phyloP scores from a whole-genome alignment of 768 basidiomycete genomes.

The Pisolithus sp. region DNA sequence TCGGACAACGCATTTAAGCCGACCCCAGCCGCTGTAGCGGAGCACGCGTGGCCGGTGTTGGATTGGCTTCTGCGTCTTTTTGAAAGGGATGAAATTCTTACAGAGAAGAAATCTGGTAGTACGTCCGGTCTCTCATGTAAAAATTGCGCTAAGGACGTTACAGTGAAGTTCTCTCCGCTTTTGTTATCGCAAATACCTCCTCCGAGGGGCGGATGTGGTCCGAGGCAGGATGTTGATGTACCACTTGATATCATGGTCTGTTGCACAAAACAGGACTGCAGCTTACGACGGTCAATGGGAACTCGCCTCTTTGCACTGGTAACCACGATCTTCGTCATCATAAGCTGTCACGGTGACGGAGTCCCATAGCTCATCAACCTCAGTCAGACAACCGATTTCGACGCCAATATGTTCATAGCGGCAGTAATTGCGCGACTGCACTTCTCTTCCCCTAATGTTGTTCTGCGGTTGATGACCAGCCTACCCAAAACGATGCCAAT shows the following conservation, averaged over 20 bases:
- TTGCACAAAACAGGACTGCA: slow-evolving; percentile 28
- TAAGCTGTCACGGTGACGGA: neutral
- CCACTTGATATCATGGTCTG: slow-evolving; percentile 44
- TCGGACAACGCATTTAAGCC: slow-evolving; percentile 13
- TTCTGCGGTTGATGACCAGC: slow-evolving; percentile 31
- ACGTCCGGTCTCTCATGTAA: slow-evolving; percentile 3
- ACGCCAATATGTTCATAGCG: slow-evolving; percentile 31
- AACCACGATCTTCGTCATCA: slow-evolving; percentile 4
- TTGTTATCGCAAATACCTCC: slow-evolving; percentile 55
- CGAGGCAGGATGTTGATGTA: slow-evolving; percentile 50
- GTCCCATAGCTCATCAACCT: slow-evolving; percentile 35
- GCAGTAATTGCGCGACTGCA: slow-evolving; percentile 32
- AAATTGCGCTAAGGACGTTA: slow-evolving; percentile 5
- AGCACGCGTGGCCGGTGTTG: slow-evolving; percentile 66
- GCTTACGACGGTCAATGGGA: slow-evolving; percentile 28
- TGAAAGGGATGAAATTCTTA: slow-evolving; percentile 53
- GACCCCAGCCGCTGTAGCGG: slow-evolving; percentile 37
- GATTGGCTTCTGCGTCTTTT: slow-evolving; percentile 63
- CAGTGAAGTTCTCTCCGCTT: slow-evolving; percentile 44
- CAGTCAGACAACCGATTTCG: slow-evolving; percentile 31
- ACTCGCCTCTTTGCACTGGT: slow-evolving; percentile 29
- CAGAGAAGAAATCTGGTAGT: slow-evolving; percentile 26
- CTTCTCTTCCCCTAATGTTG: slow-evolving; percentile 19
- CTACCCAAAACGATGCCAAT: slow-evolving; percentile 30
- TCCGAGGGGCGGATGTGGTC: slow-evolving; percentile 38